Evolutionary conservation across 2,329 filamentous ascomycete genomes (phyloP).

Genomic region (Onygenales sp.): DNA sequence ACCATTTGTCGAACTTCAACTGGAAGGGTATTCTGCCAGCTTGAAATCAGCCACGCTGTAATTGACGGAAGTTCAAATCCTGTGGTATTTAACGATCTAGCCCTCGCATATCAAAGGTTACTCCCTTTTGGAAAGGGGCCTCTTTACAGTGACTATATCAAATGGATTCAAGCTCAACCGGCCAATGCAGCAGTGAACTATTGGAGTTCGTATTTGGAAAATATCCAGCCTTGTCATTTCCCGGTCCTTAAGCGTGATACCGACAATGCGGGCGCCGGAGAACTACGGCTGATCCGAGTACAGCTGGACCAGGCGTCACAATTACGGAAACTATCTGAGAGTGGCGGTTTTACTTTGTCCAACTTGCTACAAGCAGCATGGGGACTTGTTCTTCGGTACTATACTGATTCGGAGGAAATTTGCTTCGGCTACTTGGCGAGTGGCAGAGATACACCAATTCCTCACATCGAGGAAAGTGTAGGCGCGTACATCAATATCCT

Average conservation of each 20-base stretch:
- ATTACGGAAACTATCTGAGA: constrained; percentile 9
- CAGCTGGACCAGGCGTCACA: constrained; percentile 6
- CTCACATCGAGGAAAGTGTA: constrained; percentile 39
- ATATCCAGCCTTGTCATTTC: constrained; percentile 32
- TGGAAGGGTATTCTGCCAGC: constrained; percentile 23
- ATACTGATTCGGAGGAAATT: constrained; percentile 39
- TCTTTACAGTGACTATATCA: constrained; percentile 27
- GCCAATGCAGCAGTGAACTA: constrained; percentile 25
- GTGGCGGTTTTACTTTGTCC: constrained; percentile 32
- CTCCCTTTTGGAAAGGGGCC: constrained; percentile 21
- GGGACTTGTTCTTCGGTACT: constrained; percentile 41
- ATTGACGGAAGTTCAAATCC: constrained; percentile 36
- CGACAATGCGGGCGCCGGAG: neutral
- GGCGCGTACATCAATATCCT: constrained; percentile 33
- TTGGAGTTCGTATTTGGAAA: constrained; percentile 31
- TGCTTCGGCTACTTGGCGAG: constrained; percentile 48
- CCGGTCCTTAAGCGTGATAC: constrained; percentile 16
- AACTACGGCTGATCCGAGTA: constrained; percentile 2
- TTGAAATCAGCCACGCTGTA: constrained; percentile 38
- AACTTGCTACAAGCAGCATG: constrained; percentile 44
- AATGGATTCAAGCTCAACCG: constrained; percentile 21
- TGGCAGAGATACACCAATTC: constrained; percentile 44
- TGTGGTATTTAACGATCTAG: constrained; percentile 30
- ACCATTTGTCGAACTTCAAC: constrained; percentile 24
- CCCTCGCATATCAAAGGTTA: constrained; percentile 25